Conservation (phyloP, 306 rosid genomes). For the Begonia masoniana region DNA sequence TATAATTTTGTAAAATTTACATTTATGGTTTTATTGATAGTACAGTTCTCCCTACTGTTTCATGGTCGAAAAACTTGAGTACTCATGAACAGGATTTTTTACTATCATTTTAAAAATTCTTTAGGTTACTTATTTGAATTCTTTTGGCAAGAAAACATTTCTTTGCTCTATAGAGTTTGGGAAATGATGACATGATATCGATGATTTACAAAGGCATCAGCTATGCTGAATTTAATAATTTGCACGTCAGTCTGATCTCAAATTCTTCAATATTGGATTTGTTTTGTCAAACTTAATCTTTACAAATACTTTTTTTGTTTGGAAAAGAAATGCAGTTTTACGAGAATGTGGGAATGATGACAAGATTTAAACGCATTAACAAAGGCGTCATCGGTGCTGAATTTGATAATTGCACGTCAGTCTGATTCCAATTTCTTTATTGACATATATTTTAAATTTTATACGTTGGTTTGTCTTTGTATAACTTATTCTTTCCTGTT, state of each 20-base stretch:
- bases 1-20: too few species aligned
- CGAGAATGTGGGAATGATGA: constrained; percentile 12
- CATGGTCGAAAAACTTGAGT: too few species aligned
- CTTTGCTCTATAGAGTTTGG: neutral
- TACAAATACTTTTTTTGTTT: neutral
- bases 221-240: constrained; percentile 9
- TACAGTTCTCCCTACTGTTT: too few species aligned
- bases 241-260: constrained; percentile 23
- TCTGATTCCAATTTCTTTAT: constrained; percentile 13
- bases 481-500: neutral
- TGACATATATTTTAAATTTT: neutral
- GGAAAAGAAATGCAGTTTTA: neutral
- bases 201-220: neutral
- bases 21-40: too few species aligned
- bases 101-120: too few species aligned
- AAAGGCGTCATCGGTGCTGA: constrained; percentile 14
- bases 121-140: too few species aligned
- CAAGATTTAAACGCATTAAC: neutral
- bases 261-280: neutral
- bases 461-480: too few species aligned
- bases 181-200: constrained; percentile 5
- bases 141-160: neutral
- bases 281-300: too few species aligned
- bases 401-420: constrained; percentile 20
- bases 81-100: too few species aligned